Evolutionary conservation across 2,329 filamentous ascomycete genomes (phyloP).

Genomic region (Elsinoe batatas): DNA sequence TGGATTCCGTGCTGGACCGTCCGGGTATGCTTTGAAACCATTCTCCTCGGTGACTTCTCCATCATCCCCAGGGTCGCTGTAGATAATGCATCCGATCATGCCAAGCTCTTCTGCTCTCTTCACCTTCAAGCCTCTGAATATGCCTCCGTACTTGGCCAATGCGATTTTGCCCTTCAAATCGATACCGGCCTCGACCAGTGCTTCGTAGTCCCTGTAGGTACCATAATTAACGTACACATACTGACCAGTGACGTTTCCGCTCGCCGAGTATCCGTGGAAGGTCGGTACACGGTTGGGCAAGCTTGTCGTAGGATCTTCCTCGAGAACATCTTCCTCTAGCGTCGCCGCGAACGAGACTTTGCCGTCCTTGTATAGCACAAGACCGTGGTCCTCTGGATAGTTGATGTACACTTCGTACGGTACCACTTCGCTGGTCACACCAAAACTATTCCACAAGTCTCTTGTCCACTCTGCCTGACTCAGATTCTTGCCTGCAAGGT

Average conservation of each 20-base stretch:
- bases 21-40: constrained; percentile 67
- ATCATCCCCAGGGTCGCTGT: constrained; percentile 83
- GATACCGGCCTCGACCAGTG: constrained; percentile 64
- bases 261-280: constrained; percentile 92
- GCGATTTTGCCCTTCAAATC: constrained; percentile 77
- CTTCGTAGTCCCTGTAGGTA: constrained; percentile 75
- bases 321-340: constrained; percentile 72
- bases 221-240: constrained; percentile 91
- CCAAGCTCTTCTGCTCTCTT: constrained; percentile 87
- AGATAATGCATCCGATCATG: constrained; percentile 76
- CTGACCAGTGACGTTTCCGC: constrained; percentile 77
- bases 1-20: constrained; percentile 75
- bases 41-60: constrained; percentile 71
- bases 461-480: constrained; percentile 44
- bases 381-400: constrained; percentile 39
- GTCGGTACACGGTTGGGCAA: constrained; percentile 35
- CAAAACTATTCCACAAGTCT: constrained; percentile 41
- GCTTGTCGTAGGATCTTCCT: constrained; percentile 67
- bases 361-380: constrained; percentile 34
- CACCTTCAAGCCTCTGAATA: constrained; percentile 85
- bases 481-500: constrained; percentile 43
- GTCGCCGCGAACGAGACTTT: constrained; percentile 44
- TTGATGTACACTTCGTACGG: constrained; percentile 44
- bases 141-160: constrained; percentile 71
- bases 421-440: constrained; percentile 36